phyloP scores from a whole-genome alignment of 2,329 filamentous ascomycete species.

The Neospermospora avenae region DNA sequence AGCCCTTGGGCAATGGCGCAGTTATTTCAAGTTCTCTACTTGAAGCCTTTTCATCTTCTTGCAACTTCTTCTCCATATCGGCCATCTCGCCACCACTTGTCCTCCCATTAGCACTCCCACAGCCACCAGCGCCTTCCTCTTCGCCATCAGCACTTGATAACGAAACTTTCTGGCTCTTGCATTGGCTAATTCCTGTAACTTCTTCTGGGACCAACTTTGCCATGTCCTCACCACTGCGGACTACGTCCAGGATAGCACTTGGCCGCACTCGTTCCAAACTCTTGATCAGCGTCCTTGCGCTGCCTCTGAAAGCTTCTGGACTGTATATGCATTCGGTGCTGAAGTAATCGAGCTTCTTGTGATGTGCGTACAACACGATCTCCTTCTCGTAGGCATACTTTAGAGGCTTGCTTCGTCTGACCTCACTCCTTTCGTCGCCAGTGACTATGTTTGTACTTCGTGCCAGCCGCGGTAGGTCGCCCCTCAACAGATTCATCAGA shows the following conservation, averaged over 20 bases:
- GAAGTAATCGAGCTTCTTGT: constrained; percentile 97
- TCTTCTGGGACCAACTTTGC: constrained; percentile 73
- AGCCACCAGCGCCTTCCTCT: constrained; percentile 63
- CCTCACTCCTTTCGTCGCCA: constrained; percentile 72
- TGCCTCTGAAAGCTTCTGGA: constrained; percentile 92
- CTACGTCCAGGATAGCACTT: constrained; percentile 92
- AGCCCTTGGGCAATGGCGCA: constrained; percentile 20
- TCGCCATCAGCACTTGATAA: constrained; percentile 34
- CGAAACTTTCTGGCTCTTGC: constrained; percentile 43
- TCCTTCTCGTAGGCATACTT: constrained; percentile 99
- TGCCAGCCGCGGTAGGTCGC: constrained; percentile 82
- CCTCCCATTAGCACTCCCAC: constrained; percentile 46
- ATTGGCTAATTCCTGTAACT: constrained; percentile 45
- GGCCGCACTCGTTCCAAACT: constrained; percentile 90
- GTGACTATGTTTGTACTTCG: constrained; percentile 89
- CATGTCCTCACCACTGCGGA: constrained; percentile 95
- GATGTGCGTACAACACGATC: constrained; percentile 95
- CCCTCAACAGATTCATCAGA: constrained; percentile 92
- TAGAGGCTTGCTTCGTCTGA: constrained; percentile 92
- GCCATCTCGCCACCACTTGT: constrained; percentile 72
- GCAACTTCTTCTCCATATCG: constrained; percentile 72
- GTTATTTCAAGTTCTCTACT: constrained; percentile 66
- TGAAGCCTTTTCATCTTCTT: constrained; percentile 58
- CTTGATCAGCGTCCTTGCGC: constrained; percentile 88
- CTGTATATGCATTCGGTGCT: constrained; percentile 98